Percentiles rank a stretch among this genome's conserved stretches.
Evolutionary conservation across 805 yeast species (phyloP).

Genomic region (Spathaspora boniae): DNA sequence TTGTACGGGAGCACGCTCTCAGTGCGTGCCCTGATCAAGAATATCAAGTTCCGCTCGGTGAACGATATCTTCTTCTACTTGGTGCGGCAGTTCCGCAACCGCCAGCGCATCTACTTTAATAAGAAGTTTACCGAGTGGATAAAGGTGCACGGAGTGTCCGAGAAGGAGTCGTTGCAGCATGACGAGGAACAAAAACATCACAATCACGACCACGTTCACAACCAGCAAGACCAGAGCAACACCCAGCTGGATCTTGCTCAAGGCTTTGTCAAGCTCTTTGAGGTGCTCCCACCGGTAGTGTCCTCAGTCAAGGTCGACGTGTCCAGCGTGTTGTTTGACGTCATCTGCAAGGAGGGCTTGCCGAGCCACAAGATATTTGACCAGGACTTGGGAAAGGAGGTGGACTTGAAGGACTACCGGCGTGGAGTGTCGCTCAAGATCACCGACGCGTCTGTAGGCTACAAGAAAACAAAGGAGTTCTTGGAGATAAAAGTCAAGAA

Average conservation of each 20-base stretch:
- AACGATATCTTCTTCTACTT: constrained; percentile 36
- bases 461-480: constrained; percentile 19
- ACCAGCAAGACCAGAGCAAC: too few species aligned
- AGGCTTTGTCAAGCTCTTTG: constrained; percentile 26
- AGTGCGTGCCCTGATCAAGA: constrained; percentile 23
- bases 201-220: too few species aligned
- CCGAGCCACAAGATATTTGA: constrained; percentile 30
- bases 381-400: constrained; percentile 18
- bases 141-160: not conserved
- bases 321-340: constrained; percentile 26
- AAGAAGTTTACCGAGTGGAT: constrained; percentile 17
- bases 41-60: constrained; percentile 28
- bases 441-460: constrained; percentile 18
- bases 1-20: constrained; percentile 18
- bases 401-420: constrained; percentile 34
- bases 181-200: too few species aligned
- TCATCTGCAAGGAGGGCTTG: constrained; percentile 39
- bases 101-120: constrained; percentile 22
- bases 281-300: constrained; percentile 27
- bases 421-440: constrained; percentile 35
- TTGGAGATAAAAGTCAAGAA: constrained; percentile 17
- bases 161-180: not conserved
- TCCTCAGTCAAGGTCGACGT: constrained; percentile 24
- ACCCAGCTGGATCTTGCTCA: too few species aligned
- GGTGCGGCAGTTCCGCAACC: constrained; percentile 29